phyloP scores from a whole-genome alignment of 495 filamentous ascomycete genomes.

The Polyplosphaeria fusca region DNA sequence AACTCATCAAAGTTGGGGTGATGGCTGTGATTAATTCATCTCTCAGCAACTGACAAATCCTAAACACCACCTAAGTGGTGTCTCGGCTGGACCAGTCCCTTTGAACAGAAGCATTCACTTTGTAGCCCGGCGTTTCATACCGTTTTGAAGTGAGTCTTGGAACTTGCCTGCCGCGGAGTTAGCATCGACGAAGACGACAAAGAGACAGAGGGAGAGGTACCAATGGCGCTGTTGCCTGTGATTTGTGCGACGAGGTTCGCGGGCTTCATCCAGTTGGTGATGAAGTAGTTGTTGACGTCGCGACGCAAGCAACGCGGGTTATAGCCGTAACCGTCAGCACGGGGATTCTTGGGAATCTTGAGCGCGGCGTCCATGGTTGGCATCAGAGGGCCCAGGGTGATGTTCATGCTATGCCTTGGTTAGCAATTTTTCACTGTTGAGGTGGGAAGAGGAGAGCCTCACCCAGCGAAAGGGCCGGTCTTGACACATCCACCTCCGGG shows the following conservation, averaged over 20 bases:
- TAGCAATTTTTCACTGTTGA: neutral
- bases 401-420: constrained; percentile 6
- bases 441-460: neutral
- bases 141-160: constrained; percentile 25
- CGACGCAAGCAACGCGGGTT: constrained; percentile 30
- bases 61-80: too few species aligned
- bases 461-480: constrained; percentile 29
- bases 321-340: constrained; percentile 23
- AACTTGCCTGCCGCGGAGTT: too few species aligned
- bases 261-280: neutral
- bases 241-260: constrained; percentile 18
- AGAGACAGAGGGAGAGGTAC: neutral
- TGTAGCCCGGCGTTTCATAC: too few species aligned
- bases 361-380: constrained; percentile 29
- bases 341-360: constrained; percentile 19
- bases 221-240: constrained; percentile 11
- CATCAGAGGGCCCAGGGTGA: constrained; percentile 20
- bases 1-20: too few species aligned
- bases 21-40: too few species aligned
- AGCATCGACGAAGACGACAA: neutral
- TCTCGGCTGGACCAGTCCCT: too few species aligned
- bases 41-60: too few species aligned
- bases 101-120: too few species aligned
- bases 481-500: constrained; percentile 29
- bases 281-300: constrained; percentile 31